Conservation (phyloP, 371 early-diverging fungal species). For the Mucor racemosus region DNA sequence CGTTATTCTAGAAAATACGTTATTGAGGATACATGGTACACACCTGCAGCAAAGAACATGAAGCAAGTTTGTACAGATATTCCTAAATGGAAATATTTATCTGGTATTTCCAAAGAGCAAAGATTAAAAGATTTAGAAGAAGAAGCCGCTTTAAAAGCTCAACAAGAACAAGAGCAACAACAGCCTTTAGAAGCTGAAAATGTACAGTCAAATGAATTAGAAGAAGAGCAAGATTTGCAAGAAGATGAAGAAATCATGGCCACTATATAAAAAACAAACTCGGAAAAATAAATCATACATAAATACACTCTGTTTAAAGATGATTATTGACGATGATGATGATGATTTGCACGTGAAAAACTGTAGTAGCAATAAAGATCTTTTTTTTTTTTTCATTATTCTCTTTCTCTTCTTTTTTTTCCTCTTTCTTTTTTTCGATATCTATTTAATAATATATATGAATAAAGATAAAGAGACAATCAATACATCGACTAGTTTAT, state of each 20-base stretch:
- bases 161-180: conserved; percentile 10
- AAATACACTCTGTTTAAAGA: neutral
- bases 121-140: conserved; percentile 22
- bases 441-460: neutral
- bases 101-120: conserved; percentile 32
- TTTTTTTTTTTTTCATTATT: conserved; percentile 3
- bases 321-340: neutral
- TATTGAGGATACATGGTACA: conserved; percentile 54
- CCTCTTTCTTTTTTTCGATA: neutral
- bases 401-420: neutral
- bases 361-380: neutral
- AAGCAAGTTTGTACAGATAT: conserved; percentile 49
- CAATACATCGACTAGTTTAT: neutral
- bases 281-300: neutral
- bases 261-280: neutral
- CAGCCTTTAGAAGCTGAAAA: neutral
- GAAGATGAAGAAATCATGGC: conserved; percentile 6
- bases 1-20: conserved; percentile 67
- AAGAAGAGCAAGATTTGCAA: conserved; percentile 3
- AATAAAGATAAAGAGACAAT: neutral
- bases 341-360: conserved; percentile 6
- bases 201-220: neutral
- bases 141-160: conserved; percentile 1
- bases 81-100: conserved; percentile 37
- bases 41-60: conserved; percentile 56